A percentile compares a stretch with the other conserved stretches of the same genome.
Conservation (phyloP, 2,329 filamentous ascomycete genomes). For the Aureobasidium sp. region DNA sequence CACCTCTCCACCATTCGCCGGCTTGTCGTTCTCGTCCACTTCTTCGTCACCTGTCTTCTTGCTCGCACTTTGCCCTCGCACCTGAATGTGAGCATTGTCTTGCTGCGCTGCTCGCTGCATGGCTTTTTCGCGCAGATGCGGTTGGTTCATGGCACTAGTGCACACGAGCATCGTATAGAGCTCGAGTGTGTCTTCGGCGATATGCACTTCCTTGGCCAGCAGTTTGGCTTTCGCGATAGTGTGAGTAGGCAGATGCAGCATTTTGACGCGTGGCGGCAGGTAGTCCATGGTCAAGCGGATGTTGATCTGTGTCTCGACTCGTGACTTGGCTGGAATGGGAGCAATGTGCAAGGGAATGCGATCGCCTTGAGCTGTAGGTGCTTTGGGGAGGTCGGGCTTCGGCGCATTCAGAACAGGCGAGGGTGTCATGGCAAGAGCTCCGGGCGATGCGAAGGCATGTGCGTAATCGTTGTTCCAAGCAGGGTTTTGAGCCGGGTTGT, state of each 20-base stretch:
- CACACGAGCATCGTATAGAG: conserved; percentile 78
- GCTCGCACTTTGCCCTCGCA: conserved; percentile 36
- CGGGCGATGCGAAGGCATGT: conserved; percentile 28
- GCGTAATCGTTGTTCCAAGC: conserved; percentile 29
- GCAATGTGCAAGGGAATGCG: conserved; percentile 31
- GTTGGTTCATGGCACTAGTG: conserved; percentile 81
- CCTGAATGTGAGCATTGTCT: conserved; percentile 36
- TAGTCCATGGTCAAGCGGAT: conserved; percentile 73
- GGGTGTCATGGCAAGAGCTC: conserved; percentile 29
- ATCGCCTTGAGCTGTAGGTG: conserved; percentile 20
- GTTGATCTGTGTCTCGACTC: conserved; percentile 93
- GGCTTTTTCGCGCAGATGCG: conserved; percentile 59
- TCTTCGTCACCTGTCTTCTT: conserved; percentile 40
- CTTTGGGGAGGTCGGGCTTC: conserved; percentile 20
- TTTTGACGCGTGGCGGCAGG: conserved; percentile 67
- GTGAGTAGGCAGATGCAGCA: conserved; percentile 77
- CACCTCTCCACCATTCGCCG: conserved; percentile 86
- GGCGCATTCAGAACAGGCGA: conserved; percentile 29
- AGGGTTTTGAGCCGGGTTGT: conserved; percentile 25
- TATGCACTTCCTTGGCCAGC: conserved; percentile 64
- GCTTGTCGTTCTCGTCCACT: conserved; percentile 56
- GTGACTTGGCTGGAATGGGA: conserved; percentile 57
- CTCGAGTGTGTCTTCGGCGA: conserved; percentile 67
- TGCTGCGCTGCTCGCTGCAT: conserved; percentile 51
- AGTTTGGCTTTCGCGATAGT: conserved; percentile 94